These are phyloP conservation scores for Aspergillus olivimuriae DNA, from an alignment of 495 filamentous ascomycete species.

Conservation along the genomic window DNA sequence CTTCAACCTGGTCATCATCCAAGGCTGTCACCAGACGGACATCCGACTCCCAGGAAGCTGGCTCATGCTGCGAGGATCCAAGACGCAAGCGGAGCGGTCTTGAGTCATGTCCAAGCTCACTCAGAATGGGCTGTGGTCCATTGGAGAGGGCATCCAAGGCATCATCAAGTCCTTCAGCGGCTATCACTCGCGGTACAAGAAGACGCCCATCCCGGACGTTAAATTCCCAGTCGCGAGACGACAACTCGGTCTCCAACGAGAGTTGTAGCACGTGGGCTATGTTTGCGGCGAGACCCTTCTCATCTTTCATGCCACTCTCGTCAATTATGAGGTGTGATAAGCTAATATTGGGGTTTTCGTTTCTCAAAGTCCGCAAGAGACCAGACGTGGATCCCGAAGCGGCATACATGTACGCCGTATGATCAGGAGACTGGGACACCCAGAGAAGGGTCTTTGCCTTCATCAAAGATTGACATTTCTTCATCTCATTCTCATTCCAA, in stretches of 20 bases:
- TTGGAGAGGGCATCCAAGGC: conserved; percentile 16
- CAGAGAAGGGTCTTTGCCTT: conserved; percentile 20
- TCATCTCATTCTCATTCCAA: conserved; percentile 12
- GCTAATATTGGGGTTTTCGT: conserved; percentile 13
- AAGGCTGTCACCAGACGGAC: neutral
- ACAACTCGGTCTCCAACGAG: conserved; percentile 10
- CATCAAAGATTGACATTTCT: conserved; percentile 10
- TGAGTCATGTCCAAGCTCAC: conserved; percentile 5
- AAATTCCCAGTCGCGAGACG: conserved; percentile 15
- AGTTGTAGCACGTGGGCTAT: conserved; percentile 16
- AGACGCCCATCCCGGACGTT: conserved; percentile 12
- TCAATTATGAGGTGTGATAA: conserved; percentile 14
- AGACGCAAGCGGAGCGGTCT: conserved; percentile 10
- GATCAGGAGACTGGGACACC: conserved; percentile 14
- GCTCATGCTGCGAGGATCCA: conserved; percentile 3
- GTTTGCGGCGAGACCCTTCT: conserved; percentile 7
- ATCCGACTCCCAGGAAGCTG: conserved; percentile 15
- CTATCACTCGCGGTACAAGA: conserved; percentile 16
- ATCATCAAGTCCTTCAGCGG: conserved; percentile 13
- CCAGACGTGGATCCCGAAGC: conserved; percentile 14
- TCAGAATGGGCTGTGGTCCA: conserved; percentile 13
- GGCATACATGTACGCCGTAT: conserved; percentile 6
- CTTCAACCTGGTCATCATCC: neutral
- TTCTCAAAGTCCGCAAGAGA: conserved; percentile 20
- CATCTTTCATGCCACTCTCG: conserved; percentile 4